A percentile compares a stretch with the other conserved stretches of the same genome.
phyloP scores from a whole-genome alignment of 345 rosid genomes.

The Capsella bursapastoris region DNA sequence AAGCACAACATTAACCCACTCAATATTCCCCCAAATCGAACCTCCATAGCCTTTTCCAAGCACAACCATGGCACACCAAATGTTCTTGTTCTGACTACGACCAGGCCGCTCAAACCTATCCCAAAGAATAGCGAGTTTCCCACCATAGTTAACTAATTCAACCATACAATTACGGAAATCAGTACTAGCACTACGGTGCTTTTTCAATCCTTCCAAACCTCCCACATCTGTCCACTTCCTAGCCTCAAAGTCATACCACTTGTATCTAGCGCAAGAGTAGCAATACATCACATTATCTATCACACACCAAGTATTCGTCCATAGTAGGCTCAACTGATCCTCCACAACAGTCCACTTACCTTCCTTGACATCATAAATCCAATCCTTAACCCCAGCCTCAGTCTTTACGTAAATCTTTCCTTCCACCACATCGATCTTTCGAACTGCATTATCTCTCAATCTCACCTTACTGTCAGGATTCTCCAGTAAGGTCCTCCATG shows the following conservation, averaged over 20 bases:
- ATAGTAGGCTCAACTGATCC: not conserved
- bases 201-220: constrained; percentile 11
- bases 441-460: not conserved
- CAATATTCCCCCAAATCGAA: not conserved
- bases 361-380: constrained; percentile 28
- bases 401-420: constrained; percentile 32
- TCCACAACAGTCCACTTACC: constrained; percentile 24
- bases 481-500: constrained; percentile 18
- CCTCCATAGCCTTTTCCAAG: not conserved
- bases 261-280: not conserved
- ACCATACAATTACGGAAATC: not conserved
- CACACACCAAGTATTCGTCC: constrained; percentile 30
- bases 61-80: constrained; percentile 25
- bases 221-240: constrained; percentile 16
- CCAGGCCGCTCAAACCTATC: constrained; percentile 15
- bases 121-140: constrained; percentile 23
- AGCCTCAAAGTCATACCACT: constrained; percentile 24
- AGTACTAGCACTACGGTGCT: constrained; percentile 11
- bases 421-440: constrained; percentile 8
- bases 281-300: constrained; percentile 31
- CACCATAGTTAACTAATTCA: constrained; percentile 26
- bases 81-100: constrained; percentile 20
- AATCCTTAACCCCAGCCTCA: not conserved
- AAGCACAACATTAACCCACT: constrained; percentile 22
- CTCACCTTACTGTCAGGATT: not conserved